Conservation (phyloP, 371 early-diverging fungal species). For the Apophysomyces trapeziformis region DNA sequence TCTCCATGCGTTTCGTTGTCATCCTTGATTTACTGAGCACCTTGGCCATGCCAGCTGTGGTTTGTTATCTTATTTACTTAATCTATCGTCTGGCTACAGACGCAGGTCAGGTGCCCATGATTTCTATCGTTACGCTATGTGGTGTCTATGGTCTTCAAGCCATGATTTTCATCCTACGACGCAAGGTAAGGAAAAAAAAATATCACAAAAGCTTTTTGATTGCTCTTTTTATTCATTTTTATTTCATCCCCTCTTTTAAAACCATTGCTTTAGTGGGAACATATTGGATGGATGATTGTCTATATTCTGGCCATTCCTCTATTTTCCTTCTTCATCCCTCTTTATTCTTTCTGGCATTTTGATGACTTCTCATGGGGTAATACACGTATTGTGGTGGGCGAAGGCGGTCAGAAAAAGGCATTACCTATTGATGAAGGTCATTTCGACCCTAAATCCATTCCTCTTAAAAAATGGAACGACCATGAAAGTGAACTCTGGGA, state of each 20-base stretch:
- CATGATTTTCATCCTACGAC: slow-evolving; percentile 80
- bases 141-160: slow-evolving; percentile 86
- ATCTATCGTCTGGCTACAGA: slow-evolving; percentile 59
- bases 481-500: slow-evolving; percentile 76
- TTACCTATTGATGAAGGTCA: slow-evolving; percentile 48
- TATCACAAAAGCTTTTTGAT: neutral
- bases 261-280: slow-evolving; percentile 66
- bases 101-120: slow-evolving; percentile 53
- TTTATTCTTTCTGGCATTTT: slow-evolving; percentile 95
- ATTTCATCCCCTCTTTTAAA: neutral
- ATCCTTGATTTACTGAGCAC: slow-evolving; percentile 91
- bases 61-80: slow-evolving; percentile 83
- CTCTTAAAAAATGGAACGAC: slow-evolving; percentile 84
- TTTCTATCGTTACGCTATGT: slow-evolving; percentile 68
- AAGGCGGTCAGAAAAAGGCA: slow-evolving; percentile 70
- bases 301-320: slow-evolving; percentile 84
- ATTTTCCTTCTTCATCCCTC: slow-evolving; percentile 79
- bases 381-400: slow-evolving; percentile 84
- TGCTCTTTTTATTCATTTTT: neutral
- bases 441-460: slow-evolving; percentile 54
- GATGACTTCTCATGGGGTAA: slow-evolving; percentile 98
- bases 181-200: slow-evolving; percentile 53
- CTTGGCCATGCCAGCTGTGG: slow-evolving; percentile 88
- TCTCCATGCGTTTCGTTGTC: slow-evolving; percentile 97
- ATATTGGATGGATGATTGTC: slow-evolving; percentile 96